These are phyloP conservation scores for Symbiodinium natans DNA, from an alignment of 73 alveolate species.

Conservation along the genomic window DNA sequence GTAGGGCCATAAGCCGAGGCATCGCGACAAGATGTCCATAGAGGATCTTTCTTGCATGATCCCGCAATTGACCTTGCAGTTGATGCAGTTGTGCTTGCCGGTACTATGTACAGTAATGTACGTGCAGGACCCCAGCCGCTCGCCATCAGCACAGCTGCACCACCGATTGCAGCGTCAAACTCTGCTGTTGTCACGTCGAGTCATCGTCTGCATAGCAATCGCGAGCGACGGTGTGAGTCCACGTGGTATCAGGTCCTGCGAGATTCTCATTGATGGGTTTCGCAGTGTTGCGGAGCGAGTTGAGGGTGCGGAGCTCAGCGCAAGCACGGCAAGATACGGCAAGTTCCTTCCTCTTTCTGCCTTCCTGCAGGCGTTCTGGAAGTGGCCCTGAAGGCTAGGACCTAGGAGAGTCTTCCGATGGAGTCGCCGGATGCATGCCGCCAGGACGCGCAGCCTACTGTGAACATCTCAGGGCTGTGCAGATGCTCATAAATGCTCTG, in stretches of 20 bases:
- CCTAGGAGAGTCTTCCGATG: too few relatives aligned
- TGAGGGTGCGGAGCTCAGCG: neutral
- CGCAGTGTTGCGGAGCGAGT: conserved; percentile 8
- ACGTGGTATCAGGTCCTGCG: neutral
- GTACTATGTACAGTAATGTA: neutral
- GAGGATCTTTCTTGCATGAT: too few relatives aligned
- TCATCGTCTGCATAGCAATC: too few relatives aligned
- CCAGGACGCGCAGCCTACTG: neutral
- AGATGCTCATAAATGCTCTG: too few relatives aligned
- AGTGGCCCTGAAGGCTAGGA: conserved; percentile 45
- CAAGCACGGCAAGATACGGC: too few relatives aligned
- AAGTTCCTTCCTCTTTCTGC: neutral
- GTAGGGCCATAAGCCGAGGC: conserved; percentile 28
- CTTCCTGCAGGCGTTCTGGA: conserved; percentile 29
- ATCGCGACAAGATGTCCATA: conserved; percentile 18
- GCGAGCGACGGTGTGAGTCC: too few relatives aligned
- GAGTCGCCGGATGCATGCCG: neutral
- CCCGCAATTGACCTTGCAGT: too few relatives aligned
- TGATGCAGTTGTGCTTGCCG: too few relatives aligned
- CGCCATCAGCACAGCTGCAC: conserved; percentile 4
- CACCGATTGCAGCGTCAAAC: neutral
- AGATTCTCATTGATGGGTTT: neutral
- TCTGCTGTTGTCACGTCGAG: neutral
- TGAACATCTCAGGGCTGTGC: neutral
- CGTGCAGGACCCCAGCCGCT: neutral